A percentile compares a stretch with the other conserved stretches of the same genome.
These are phyloP conservation scores for Talaromyces marneffei DNA, from an alignment of 2,329 filamentous ascomycete genomes.

Conservation along the genomic window DNA sequence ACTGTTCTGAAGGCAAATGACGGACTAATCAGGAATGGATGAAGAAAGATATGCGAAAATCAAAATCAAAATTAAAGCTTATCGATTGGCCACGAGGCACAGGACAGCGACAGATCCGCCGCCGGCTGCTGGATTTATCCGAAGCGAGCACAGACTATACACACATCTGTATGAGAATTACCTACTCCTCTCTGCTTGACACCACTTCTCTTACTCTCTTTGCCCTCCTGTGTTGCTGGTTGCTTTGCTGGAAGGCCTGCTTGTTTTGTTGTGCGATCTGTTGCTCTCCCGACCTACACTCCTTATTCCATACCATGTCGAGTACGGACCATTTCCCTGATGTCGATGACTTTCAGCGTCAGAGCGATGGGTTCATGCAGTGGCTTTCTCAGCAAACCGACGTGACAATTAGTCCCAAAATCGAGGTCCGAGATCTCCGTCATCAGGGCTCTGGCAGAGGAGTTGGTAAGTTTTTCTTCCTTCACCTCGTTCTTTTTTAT, in stretches of 20 bases:
- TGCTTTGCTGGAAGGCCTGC: neutral
- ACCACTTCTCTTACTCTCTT: neutral
- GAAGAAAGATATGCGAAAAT: too few species aligned
- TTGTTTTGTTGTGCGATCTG: neutral
- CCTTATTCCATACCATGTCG: constrained; percentile 26
- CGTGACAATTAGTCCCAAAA: constrained; percentile 53
- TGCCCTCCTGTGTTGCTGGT: neutral
- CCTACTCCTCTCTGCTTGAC: neutral
- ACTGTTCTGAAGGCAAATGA: neutral
- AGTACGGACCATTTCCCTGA: constrained; percentile 31
- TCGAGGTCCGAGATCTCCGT: constrained; percentile 54
- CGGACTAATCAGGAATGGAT: neutral
- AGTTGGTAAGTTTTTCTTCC: constrained; percentile 48
- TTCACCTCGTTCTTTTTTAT: neutral
- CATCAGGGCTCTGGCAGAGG: constrained; percentile 54
- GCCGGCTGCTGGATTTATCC: constrained; percentile 15
- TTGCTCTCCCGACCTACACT: neutral
- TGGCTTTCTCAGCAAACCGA: constrained; percentile 52
- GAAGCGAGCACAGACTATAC: constrained; percentile 19
- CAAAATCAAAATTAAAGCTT: too few species aligned
- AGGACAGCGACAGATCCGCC: constrained; percentile 12
- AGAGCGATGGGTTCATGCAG: constrained; percentile 48
- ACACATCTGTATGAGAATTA: constrained; percentile 14
- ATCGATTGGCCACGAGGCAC: constrained; percentile 23
- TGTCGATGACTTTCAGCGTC: constrained; percentile 37